These are phyloP conservation scores for Iris pallida DNA, from an alignment of 116 monocot genomes.

Conservation along the genomic window DNA sequence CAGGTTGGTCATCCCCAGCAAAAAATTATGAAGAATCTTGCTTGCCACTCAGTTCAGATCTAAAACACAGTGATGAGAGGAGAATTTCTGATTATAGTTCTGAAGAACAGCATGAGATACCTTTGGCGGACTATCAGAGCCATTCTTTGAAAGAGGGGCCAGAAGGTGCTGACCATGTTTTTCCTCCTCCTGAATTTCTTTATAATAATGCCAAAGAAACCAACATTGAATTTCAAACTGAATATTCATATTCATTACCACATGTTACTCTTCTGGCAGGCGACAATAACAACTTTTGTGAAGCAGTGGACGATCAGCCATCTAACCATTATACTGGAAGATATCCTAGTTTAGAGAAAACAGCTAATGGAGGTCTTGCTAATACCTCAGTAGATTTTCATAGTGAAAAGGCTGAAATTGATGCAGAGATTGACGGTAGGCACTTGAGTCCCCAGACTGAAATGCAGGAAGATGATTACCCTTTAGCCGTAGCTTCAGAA, in stretches of 20 bases:
- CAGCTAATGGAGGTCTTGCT: slow-evolving; percentile 6
- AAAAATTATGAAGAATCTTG: slow-evolving; percentile 4
- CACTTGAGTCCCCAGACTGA: slow-evolving; percentile 8
- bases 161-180: slow-evolving; percentile 4
- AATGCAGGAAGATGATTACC: slow-evolving; percentile 11
- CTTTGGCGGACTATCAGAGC: slow-evolving; percentile 9
- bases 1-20: neutral
- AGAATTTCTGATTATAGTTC: neutral
- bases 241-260: slow-evolving; percentile 7
- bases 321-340: slow-evolving; percentile 6
- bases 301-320: slow-evolving; percentile 8
- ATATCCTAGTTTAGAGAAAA: slow-evolving; percentile 5
- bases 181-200: neutral
- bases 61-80: neutral
- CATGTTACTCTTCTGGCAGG: neutral
- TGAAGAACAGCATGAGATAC: neutral
- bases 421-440: slow-evolving; percentile 20
- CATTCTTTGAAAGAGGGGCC: neutral
- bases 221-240: neutral
- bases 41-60: slow-evolving; percentile 3
- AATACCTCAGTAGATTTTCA: slow-evolving; percentile 8
- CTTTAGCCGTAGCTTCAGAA: neutral
- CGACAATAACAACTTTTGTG: slow-evolving; percentile 10
- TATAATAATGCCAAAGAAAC: too few species aligned
- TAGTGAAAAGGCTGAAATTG: slow-evolving; percentile 12